Conservation (phyloP, 352 stramenopile genomes). For the Globisporangium polare region DNA sequence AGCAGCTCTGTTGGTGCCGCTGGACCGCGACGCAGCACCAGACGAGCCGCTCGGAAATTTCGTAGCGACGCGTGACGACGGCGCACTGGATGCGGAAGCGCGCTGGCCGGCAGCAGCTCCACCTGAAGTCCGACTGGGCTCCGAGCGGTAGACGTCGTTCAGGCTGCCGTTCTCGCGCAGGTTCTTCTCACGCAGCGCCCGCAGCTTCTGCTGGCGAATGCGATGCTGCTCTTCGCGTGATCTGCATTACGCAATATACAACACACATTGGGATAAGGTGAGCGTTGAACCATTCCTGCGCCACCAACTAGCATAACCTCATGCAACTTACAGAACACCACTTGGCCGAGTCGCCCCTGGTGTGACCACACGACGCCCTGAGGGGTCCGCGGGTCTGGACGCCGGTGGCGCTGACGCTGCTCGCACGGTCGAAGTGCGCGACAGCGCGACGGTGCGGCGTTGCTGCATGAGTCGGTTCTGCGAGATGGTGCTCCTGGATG, state of each 20-base stretch:
- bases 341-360: not conserved
- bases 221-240: slow-evolving; percentile 55
- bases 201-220: slow-evolving; percentile 34
- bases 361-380: slow-evolving; percentile 17
- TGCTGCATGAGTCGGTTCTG: slow-evolving; percentile 36
- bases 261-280: slow-evolving; percentile 1
- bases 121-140: not conserved
- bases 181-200: slow-evolving; percentile 22
- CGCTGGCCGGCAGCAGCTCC: not conserved
- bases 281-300: not conserved
- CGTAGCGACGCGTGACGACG: not conserved
- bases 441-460: slow-evolving; percentile 17
- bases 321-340: not conserved
- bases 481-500: slow-evolving; percentile 48
- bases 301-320: not conserved
- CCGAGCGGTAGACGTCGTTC: slow-evolving; percentile 16
- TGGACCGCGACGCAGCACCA: not conserved
- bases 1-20: not conserved
- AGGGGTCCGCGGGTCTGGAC: not conserved
- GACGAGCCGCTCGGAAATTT: not conserved
- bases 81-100: not conserved
- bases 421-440: slow-evolving; percentile 13
- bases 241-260: slow-evolving; percentile 19
- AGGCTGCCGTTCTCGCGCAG: slow-evolving; percentile 19
- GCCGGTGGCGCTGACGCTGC: slow-evolving; percentile 25